Percentiles rank a stretch among this genome's conserved stretches.
phyloP scores from a whole-genome alignment of 805 yeast species.

The Gaillardinia entomophila region DNA sequence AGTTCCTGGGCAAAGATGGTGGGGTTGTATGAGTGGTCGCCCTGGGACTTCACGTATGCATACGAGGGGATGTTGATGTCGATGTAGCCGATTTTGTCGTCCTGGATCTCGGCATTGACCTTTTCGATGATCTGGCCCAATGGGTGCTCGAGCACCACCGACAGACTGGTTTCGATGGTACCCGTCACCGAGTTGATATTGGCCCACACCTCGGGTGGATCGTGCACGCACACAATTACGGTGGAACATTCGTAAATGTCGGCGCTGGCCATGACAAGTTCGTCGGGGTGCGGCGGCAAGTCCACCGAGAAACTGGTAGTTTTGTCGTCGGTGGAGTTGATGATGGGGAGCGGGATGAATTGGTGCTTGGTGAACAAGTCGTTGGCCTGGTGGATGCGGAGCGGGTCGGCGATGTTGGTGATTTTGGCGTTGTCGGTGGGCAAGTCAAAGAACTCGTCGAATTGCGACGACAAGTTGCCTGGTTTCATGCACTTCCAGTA shows the following conservation, averaged over 20 bases:
- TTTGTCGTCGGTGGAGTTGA: conserved; percentile 19
- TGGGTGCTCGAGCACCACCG: conserved; percentile 74
- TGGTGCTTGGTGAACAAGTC: conserved; percentile 48
- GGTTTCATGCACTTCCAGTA: conserved; percentile 85
- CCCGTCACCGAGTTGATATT: conserved; percentile 77
- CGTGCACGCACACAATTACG: conserved; percentile 72
- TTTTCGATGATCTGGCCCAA: conserved; percentile 51
- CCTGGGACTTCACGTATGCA: conserved; percentile 22
- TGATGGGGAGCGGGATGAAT: conserved; percentile 66
- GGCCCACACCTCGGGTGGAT: conserved; percentile 92
- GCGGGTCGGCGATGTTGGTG: conserved; percentile 62
- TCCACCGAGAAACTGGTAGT: conserved; percentile 27
- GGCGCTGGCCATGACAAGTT: conserved; percentile 66
- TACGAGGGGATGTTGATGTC: conserved; percentile 77
- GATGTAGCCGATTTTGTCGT: conserved; percentile 57
- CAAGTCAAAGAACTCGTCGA: conserved; percentile 36
- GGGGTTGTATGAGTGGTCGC: conserved; percentile 42
- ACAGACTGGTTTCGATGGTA: conserved; percentile 61
- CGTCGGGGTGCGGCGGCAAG: conserved; percentile 49
- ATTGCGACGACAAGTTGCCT: conserved; percentile 42
- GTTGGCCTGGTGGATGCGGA: conserved; percentile 64
- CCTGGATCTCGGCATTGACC: conserved; percentile 38
- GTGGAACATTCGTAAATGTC: conserved; percentile 59
- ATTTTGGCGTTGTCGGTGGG: conserved; percentile 25
- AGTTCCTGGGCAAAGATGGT: conserved; percentile 71